Base-by-base conservation (phyloP, 2,329 filamentous ascomycete genomes). In the Teratosphaeria destructans region DNA sequence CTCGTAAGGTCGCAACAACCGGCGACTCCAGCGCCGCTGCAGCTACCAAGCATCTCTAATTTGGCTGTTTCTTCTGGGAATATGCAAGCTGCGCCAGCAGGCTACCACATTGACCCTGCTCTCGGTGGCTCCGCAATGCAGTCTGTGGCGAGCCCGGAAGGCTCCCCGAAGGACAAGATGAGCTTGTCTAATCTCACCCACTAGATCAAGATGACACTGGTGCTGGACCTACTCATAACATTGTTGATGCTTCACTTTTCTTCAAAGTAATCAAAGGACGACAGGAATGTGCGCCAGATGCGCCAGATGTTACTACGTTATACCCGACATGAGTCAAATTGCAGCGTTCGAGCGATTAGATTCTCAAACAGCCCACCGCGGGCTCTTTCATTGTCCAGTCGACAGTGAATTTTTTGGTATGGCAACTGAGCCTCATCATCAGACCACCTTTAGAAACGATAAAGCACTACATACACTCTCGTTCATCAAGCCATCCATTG, bases 91-190 rank as follows among this genome's bases (percentile, higher is more conserved):
- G 23, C 37, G 7, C 23, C 52, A 16, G 14, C 57, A 49, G 39
- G 37, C 16, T 54, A 61, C 29, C 57, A 52, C 35, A 49, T 60
- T 34, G 59, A 63, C 19, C 59, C 57, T 47, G 62, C 61, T 56
- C 60, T 56, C 57, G 56, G 43, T 55, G 56, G 66, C 37, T 60
- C 65, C 34, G 62, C 69, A 57, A 67, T 66, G 56, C 60, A 63
- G 12, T 66, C 68, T 7, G 62, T 64, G 55, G 64, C 60, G 39
- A 65, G 64, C 47, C 70, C 63, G 19, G 70, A 71, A 7, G 72
- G 66, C 59, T 73, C 71, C 39, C 72, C 72, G 27, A 69, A 69
- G 64, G 70, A 73, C 59, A 73, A 73, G 66, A 74, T 74, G 72
- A 71, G 70, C 63, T 64, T 74, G 23, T 73, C 71, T 16, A 72